These are phyloP conservation scores for Thalassiosira livingstoniorum DNA, from an alignment of 352 stramenopile species.

Conservation along the genomic window DNA sequence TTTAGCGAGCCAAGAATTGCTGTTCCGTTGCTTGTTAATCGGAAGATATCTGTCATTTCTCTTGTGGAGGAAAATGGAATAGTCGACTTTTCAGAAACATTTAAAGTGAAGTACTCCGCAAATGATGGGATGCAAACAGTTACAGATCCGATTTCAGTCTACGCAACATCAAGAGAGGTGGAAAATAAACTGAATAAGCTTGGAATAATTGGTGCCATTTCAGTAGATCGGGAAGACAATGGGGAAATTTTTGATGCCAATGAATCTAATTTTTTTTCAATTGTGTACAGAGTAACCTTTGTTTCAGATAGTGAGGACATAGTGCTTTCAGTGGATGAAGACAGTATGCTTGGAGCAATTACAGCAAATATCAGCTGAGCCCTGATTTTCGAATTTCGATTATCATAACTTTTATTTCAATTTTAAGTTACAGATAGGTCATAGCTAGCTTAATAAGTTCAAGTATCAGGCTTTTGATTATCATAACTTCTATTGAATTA, in stretches of 20 bases:
- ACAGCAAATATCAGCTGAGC: slow-evolving; percentile 9
- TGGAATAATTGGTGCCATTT: slow-evolving; percentile 68
- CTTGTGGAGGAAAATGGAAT: slow-evolving; percentile 32
- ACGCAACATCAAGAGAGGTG: slow-evolving; percentile 51
- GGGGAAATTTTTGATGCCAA: slow-evolving; percentile 64
- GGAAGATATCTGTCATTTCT: slow-evolving; percentile 39
- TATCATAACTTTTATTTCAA: too few relatives aligned
- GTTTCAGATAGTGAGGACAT: slow-evolving; percentile 22
- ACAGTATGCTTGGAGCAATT: slow-evolving; percentile 15
- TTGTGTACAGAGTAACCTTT: slow-evolving; percentile 48
- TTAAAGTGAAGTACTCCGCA: slow-evolving; percentile 28
- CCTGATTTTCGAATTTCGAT: too few relatives aligned
- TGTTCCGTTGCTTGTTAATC: slow-evolving; percentile 48
- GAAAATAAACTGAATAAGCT: slow-evolving; percentile 77
- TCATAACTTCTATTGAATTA: too few relatives aligned
- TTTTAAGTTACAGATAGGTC: too few relatives aligned
- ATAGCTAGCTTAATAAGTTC: too few relatives aligned
- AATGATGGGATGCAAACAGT: slow-evolving; percentile 19
- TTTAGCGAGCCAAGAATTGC: slow-evolving; percentile 85
- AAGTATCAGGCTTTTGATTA: too few relatives aligned
- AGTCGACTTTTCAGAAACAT: slow-evolving; percentile 49
- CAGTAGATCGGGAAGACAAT: slow-evolving; percentile 80
- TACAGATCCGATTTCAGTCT: slow-evolving; percentile 49
- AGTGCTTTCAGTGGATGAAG: slow-evolving; percentile 6
- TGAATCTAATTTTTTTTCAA: slow-evolving; percentile 52